phyloP scores from a whole-genome alignment of 1,139 yeast genomes.

The Yueomyces sp. region DNA sequence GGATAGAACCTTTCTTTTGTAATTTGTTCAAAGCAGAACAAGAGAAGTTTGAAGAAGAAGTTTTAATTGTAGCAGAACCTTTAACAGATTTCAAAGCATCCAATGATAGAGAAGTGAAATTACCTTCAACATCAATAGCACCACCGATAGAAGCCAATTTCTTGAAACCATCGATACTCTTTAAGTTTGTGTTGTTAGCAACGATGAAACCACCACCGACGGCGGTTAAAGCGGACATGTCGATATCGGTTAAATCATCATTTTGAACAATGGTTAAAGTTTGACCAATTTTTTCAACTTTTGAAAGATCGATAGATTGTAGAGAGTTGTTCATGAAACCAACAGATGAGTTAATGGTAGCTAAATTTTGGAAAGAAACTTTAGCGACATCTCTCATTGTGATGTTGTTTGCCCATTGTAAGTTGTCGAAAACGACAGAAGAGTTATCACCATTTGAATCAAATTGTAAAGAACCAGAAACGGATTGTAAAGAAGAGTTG shows the following conservation, averaged over 20 bases:
- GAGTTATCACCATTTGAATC: slow-evolving; percentile 75
- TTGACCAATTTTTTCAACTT: slow-evolving; percentile 58
- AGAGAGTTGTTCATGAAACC: slow-evolving; percentile 60
- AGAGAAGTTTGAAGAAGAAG: slow-evolving; percentile 61
- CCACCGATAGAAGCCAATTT: slow-evolving; percentile 68
- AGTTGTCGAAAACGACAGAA: slow-evolving; percentile 53
- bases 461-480: slow-evolving; percentile 62
- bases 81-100: slow-evolving; percentile 60
- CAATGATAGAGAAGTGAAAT: slow-evolving; percentile 68
- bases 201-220: slow-evolving; percentile 85
- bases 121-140: slow-evolving; percentile 72
- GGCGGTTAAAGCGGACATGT: slow-evolving; percentile 55
- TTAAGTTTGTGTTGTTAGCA: slow-evolving; percentile 68
- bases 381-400: slow-evolving; percentile 70
- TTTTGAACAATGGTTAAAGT: slow-evolving; percentile 68
- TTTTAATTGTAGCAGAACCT: slow-evolving; percentile 83
- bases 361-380: slow-evolving; percentile 55
- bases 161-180: slow-evolving; percentile 59
- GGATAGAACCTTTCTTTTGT: slow-evolving; percentile 63
- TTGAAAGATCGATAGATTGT: slow-evolving; percentile 42
- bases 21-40: slow-evolving; percentile 64
- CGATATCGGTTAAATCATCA: slow-evolving; percentile 53
- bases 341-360: slow-evolving; percentile 64
- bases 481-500: slow-evolving; percentile 61
- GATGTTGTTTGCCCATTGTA: slow-evolving; percentile 75